A percentile compares a stretch with the other conserved stretches of the same genome.
Evolutionary conservation across 1,284 basidiomycete species (phyloP).

Genomic region (Peniophora sp.): DNA sequence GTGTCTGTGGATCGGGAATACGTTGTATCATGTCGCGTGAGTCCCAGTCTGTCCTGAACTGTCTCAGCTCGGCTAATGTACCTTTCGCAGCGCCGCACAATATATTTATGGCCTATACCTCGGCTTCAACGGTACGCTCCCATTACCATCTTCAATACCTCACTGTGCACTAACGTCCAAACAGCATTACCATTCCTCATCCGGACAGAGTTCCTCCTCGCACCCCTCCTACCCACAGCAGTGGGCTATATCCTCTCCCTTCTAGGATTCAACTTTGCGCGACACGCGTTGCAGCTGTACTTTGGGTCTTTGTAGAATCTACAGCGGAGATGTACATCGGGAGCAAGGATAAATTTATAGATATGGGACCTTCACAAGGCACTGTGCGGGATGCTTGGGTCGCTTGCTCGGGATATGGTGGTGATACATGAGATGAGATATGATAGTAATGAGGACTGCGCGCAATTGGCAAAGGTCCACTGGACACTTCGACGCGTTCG

Average conservation of each 20-base stretch:
- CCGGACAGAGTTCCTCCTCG: constrained; percentile 78
- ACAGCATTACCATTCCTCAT: constrained; percentile 88
- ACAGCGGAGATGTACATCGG: not conserved
- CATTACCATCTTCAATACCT: not conserved
- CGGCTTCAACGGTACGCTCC: constrained; percentile 64
- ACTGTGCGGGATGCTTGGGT: too few relatives aligned
- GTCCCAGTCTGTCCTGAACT: constrained; percentile 16
- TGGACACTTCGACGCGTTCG: too few relatives aligned
- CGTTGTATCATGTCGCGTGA: constrained; percentile 80
- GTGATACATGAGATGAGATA: too few relatives aligned
- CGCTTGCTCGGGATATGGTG: too few relatives aligned
- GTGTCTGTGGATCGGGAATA: constrained; percentile 88
- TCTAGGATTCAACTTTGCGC: constrained; percentile 84
- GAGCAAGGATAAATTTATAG: too few relatives aligned
- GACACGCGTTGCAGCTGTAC: constrained; percentile 69
- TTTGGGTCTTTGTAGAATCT: constrained; percentile 45
- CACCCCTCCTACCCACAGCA: constrained; percentile 80
- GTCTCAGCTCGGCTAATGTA: not conserved
- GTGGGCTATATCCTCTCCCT: constrained; percentile 80
- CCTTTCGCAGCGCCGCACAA: constrained; percentile 65
- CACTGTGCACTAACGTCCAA: constrained; percentile 4
- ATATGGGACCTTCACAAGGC: too few relatives aligned
- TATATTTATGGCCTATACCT: constrained; percentile 89
- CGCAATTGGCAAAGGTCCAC: too few relatives aligned
- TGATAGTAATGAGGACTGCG: too few relatives aligned